Base-by-base conservation (phyloP, 2,329 filamentous ascomycete genomes). In the Knufia petricola region DNA sequence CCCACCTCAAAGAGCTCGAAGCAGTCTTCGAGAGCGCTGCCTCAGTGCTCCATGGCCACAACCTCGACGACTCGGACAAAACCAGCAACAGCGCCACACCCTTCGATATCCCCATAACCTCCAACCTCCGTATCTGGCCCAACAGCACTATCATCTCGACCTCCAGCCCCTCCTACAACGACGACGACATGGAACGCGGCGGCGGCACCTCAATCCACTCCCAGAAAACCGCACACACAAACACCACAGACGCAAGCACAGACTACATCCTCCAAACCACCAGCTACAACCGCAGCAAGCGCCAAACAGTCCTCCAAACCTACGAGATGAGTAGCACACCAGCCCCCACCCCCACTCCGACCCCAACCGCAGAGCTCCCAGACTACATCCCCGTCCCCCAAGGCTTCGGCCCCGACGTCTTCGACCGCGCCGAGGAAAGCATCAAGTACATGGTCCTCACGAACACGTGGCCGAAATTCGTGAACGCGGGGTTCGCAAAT, bases 391-490 rank as follows among this genome's bases (percentile, higher is more conserved):
- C 62, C 3, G 58, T 68, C 15, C 65, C 77, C 0, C 62, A 64
- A 0, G 63, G 52, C 0, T 84, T 83, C 48, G 64, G 71, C 42
- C 61, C 66, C 3, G 59, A 59, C 0, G 69, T 83, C 1, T 84
- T 84, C 57, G 78, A 82, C 56, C 69, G 65, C 3, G 77, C 79
- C 0, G 72, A 80, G 58, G 63, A 64, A n/a, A 74, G 72, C 55
- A 76, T 84, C 64, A 82, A 81, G 62, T 80, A 83, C 51, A 69
- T 84, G 4, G 79, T 84, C 2, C 65, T 83, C 50, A 82, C 79
- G 12, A 84, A 84, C 59, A 84, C 81, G 0, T 84, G 81, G 81
- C 74, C 64, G 26, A 67, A 67, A 54, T 68, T 66, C 45, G 59
- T 66, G 32, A 59, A 55, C 24, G 55, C 52, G 1, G 58, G 58